A percentile compares a stretch with the other conserved stretches of the same genome.
phyloP scores from a whole-genome alignment of 306 rosid species.

The Cicer pinnatifidum region DNA sequence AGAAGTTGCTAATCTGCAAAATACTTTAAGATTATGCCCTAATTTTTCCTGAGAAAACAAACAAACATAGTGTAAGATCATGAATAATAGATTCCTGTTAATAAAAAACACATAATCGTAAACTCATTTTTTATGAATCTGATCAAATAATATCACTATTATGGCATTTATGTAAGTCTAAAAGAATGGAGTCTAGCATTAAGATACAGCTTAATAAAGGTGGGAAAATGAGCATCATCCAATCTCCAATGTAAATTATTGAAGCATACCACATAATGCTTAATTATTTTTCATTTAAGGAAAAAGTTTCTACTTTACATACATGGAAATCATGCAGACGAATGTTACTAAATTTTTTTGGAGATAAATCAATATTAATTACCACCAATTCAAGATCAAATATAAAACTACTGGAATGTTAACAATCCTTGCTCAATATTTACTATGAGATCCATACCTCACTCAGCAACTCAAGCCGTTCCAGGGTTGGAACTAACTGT shows the following conservation, averaged over 20 bases:
- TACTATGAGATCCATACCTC: conserved; percentile 61
- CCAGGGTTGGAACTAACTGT: conserved; percentile 71
- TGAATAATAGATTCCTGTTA: conserved; percentile 1
- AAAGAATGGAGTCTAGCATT: not conserved
- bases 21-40: conserved; percentile 84
- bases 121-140: conserved; percentile 11
- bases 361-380: not conserved
- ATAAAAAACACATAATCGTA: not conserved
- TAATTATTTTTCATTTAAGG: not conserved
- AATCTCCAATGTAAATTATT: not conserved
- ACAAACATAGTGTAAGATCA: conserved; percentile 11
- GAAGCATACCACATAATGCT: not conserved
- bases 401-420: conserved; percentile 4
- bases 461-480: conserved; percentile 77
- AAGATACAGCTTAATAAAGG: not conserved
- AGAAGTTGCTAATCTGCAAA: conserved; percentile 75
- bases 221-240: conserved; percentile 3
- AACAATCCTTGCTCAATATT: not conserved
- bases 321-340: not conserved
- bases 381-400: not conserved
- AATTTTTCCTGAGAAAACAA: conserved; percentile 70
- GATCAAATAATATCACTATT: not conserved
- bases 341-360: not conserved
- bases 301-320: conserved; percentile 21
- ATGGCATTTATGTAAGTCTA: not conserved